These are phyloP conservation scores for Taphrina deformans DNA, from an alignment of 1,139 yeast species.

Conservation along the genomic window DNA sequence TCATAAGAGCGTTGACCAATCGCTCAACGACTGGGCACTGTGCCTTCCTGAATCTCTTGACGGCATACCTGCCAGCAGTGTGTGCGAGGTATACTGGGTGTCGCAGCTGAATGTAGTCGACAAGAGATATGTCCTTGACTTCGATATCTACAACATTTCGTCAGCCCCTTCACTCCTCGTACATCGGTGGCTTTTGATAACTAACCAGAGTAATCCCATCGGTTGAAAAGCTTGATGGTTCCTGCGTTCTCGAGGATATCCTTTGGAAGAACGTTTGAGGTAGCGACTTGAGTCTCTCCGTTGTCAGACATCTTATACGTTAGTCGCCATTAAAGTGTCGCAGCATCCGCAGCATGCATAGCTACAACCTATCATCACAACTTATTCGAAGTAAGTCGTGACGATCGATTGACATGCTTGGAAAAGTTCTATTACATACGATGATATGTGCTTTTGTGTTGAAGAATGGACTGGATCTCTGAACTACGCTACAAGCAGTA, in stretches of 20 bases:
- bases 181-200: slow-evolving; percentile 51
- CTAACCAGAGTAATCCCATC: slow-evolving; percentile 72
- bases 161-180: slow-evolving; percentile 35
- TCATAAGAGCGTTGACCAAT: slow-evolving; percentile 99
- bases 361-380: no score
- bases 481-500: no score
- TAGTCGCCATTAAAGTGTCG: no score
- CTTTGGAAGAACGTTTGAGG: slow-evolving; percentile 65
- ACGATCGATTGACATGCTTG: neutral
- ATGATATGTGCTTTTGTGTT: neutral
- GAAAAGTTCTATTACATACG: neutral
- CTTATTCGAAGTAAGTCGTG: no score
- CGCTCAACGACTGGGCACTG: slow-evolving; percentile 99
- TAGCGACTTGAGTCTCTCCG: slow-evolving; percentile 30
- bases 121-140: slow-evolving; percentile 91
- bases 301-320: slow-evolving; percentile 29
- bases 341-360: no score
- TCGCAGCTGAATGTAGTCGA: slow-evolving; percentile 97
- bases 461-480: no score
- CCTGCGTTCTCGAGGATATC: slow-evolving; percentile 95
- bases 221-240: slow-evolving; percentile 98
- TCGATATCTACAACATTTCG: slow-evolving; percentile 71
- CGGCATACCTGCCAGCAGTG: slow-evolving; percentile 99
- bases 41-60: slow-evolving; percentile 99
- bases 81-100: slow-evolving; percentile 97